Evolutionary conservation across 768 basidiomycete species (phyloP).

Genomic region (Boletus sp.): DNA sequence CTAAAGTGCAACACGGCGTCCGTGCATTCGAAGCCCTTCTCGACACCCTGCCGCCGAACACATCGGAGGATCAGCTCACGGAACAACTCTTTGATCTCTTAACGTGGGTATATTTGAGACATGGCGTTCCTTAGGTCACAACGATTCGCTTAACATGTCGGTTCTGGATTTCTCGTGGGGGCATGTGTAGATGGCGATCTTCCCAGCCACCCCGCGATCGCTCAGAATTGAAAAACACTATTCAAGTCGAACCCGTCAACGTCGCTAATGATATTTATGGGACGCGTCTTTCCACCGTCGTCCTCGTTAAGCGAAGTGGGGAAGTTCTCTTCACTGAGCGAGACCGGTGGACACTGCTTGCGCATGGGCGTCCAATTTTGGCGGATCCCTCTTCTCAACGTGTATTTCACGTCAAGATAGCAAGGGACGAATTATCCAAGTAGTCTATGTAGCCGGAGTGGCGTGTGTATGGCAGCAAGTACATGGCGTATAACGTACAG

Average conservation of each 20-base stretch:
- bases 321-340: constrained; percentile 66
- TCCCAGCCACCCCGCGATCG: constrained; percentile 45
- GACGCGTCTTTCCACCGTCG: constrained; percentile 69
- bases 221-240: constrained; percentile 56
- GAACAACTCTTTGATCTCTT: constrained; percentile 63
- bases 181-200: constrained; percentile 24
- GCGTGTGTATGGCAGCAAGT: constrained; percentile 20
- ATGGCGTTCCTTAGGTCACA: neutral
- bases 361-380: constrained; percentile 37
- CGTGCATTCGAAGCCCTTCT: constrained; percentile 44
- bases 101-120: constrained; percentile 50
- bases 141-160: constrained; percentile 4
- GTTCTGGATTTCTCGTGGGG: neutral
- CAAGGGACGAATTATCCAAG: constrained; percentile 12
- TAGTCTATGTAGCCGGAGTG: constrained; percentile 18
- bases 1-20: constrained; percentile 65
- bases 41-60: constrained; percentile 31
- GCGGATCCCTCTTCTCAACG: constrained; percentile 45
- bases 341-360: constrained; percentile 55
- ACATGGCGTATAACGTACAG: constrained; percentile 35
- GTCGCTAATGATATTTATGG: constrained; percentile 42
- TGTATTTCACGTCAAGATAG: constrained; percentile 46
- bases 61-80: constrained; percentile 50
- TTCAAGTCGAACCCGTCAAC: constrained; percentile 55
- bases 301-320: constrained; percentile 61